Evolutionary conservation across 805 yeast genomes (phyloP).

Genomic region (Candida awuae): DNA sequence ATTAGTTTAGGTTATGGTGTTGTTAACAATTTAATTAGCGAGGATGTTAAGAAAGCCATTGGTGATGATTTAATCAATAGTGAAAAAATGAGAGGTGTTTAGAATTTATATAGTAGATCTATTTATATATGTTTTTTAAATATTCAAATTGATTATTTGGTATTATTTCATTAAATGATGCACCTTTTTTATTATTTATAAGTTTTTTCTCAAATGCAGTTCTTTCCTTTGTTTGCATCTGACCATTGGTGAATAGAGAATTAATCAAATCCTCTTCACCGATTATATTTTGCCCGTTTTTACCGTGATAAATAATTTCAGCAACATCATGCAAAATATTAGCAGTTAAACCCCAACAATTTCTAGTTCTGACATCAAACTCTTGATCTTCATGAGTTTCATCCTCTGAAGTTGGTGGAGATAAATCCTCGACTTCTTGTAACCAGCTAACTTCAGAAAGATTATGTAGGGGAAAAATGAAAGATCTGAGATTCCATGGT

Average conservation of each 20-base stretch:
- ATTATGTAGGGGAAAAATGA: conserved; percentile 49
- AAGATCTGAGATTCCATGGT: conserved; percentile 58
- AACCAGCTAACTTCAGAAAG: conserved; percentile 57
- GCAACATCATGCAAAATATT: conserved; percentile 70
- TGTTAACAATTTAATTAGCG: conserved; percentile 64
- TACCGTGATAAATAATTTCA: conserved; percentile 40
- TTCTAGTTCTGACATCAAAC: conserved; percentile 44
- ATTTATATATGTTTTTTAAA: conserved; percentile 36
- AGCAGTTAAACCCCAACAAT: conserved; percentile 80
- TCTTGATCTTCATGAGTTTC: conserved; percentile 30
- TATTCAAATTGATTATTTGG: conserved; percentile 36
- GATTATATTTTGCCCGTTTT: conserved; percentile 25
- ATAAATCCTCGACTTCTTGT: conserved; percentile 48
- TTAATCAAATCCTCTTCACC: conserved; percentile 65
- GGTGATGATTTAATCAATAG: conserved; percentile 64
- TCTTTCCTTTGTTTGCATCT: conserved; percentile 41
- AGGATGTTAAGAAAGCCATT: conserved; percentile 62
- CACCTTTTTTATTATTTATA: conserved; percentile 35
- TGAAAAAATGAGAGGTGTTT: conserved; percentile 66
- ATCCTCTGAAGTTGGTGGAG: conserved; percentile 44
- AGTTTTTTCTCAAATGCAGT: conserved; percentile 47
- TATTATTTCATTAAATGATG: conserved; percentile 38
- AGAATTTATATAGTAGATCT: too few species aligned
- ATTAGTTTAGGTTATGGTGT: conserved; percentile 72
- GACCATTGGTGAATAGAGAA: conserved; percentile 42